A percentile compares a stretch with the other conserved stretches of the same genome.
phyloP scores from a whole-genome alignment of 106 monocot species.

The Xerophyta viscosa region DNA sequence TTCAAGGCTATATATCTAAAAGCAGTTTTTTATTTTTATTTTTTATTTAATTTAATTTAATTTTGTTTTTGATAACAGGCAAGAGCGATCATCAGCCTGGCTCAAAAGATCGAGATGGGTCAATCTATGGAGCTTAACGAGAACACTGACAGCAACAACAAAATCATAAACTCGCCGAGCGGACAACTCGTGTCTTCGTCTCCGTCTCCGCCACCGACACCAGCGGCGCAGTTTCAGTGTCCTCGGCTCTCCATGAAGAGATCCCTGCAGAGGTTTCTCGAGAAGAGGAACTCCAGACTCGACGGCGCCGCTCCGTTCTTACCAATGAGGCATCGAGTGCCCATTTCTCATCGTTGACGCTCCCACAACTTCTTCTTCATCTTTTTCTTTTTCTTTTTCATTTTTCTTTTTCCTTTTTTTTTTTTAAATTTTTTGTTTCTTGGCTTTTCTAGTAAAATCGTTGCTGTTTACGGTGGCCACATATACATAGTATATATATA shows the following conservation, averaged over 20 bases:
- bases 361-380: no score
- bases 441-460: no score
- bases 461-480: no score
- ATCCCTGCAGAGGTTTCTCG: conserved; percentile 27
- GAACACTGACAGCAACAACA: not conserved
- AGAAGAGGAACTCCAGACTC: conserved; percentile 13
- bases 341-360: not conserved
- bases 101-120: conserved; percentile 1
- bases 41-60: no score
- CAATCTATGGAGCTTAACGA: not conserved
- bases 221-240: not conserved
- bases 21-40: no score
- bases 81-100: conserved; percentile 7
- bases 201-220: not conserved
- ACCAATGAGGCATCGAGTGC: not conserved
- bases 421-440: no score
- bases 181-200: no score
- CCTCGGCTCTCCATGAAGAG: conserved; percentile 26
- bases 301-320: not conserved
- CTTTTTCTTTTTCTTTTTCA: not conserved
- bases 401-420: not conserved
- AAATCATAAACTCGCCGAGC: no score
- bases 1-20: no score
- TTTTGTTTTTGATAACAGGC: not conserved
- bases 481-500: no score